Evolutionary conservation across 495 filamentous ascomycete genomes (phyloP), one percentile per base, ranked within the genome.

Genomic region (Podospora sp.): DNA sequence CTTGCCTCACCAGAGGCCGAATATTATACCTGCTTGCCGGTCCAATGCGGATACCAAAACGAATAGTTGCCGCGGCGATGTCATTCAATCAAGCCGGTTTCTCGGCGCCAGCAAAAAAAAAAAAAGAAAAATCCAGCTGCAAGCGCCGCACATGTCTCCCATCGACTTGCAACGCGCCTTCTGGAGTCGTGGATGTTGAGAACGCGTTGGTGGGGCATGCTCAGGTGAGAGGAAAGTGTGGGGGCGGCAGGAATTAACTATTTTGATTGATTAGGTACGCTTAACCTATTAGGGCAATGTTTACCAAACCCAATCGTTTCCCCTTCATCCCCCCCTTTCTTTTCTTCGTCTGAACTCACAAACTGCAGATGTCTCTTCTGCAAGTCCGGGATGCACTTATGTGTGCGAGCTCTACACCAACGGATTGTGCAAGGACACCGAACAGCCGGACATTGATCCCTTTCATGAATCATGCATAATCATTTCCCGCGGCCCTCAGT

Each of bases 401-500:
- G 4, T 33, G 29, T 33, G 29, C 29, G 4, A 33, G 8, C 3
- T 33, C 3, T 33, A 33, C 8, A 8, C 29, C 29, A 33, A 33
- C 4, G 29, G 29, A 33, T 3, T 33, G 29, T 33, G 29, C n/a
- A n/a, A 33, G 29, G 29, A 33, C 8, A 33, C 29, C 29, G 3
- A 33, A 33, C 3, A 33, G 29, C 8, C 29, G 4, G 8, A 3
- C 29, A 33, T 33, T 8, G 4, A 33, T n/a, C 29, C 8, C 29
- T 33, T 33, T 33, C 29, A 33, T 33, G 3, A 4, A 33, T 33
- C 29, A 33, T 18, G 4, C 52, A n/a, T 55, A 55, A 25, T 20
- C 53, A 21, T 59, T 51, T 0, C 61, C 66, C 21, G 18, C 36
- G n/a, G 12, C 52, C 57, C 1, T 65, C 52, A 27, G 75, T 76